Percentiles rank a stretch among this genome's conserved stretches.
Conservation (phyloP, 805 yeast genomes). For the Komagataella pseudopastoris region DNA sequence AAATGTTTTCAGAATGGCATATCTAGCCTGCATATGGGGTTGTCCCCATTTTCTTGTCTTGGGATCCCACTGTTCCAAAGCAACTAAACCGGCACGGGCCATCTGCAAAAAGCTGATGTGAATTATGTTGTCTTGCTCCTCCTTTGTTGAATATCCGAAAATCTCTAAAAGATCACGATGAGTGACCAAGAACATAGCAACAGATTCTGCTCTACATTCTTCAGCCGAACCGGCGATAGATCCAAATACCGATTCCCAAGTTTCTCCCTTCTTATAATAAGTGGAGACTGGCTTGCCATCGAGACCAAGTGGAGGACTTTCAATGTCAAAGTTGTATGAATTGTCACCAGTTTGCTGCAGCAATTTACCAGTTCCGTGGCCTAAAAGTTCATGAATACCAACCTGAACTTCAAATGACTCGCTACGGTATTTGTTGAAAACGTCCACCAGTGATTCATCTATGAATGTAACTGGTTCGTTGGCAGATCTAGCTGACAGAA, state of each 20-base stretch:
- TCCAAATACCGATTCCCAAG: conserved; percentile 86
- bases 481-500: conserved; percentile 59
- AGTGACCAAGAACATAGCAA: conserved; percentile 69
- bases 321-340: conserved; percentile 56
- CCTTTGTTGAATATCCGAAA: conserved; percentile 48
- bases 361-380: conserved; percentile 86
- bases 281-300: conserved; percentile 51
- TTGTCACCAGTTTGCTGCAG: conserved; percentile 43
- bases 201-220: conserved; percentile 88
- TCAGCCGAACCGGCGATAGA: conserved; percentile 77
- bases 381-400: conserved; percentile 82
- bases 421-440: conserved; percentile 58
- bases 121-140: conserved; percentile 50
- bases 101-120: conserved; percentile 62
- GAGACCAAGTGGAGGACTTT: conserved; percentile 46
- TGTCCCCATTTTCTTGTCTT: conserved; percentile 79
- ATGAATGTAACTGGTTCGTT: conserved; percentile 62
- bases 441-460: conserved; percentile 31
- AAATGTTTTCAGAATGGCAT: conserved; percentile 67
- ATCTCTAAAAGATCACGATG: conserved; percentile 54
- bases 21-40: conserved; percentile 90
- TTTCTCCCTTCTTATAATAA: conserved; percentile 67
- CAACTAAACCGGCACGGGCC: conserved; percentile 81
- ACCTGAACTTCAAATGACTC: conserved; percentile 89
- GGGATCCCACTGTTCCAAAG: conserved; percentile 84